These are phyloP conservation scores for Neurospora sp. DNA, from an alignment of 2,329 filamentous ascomycete genomes.

Conservation along the genomic window DNA sequence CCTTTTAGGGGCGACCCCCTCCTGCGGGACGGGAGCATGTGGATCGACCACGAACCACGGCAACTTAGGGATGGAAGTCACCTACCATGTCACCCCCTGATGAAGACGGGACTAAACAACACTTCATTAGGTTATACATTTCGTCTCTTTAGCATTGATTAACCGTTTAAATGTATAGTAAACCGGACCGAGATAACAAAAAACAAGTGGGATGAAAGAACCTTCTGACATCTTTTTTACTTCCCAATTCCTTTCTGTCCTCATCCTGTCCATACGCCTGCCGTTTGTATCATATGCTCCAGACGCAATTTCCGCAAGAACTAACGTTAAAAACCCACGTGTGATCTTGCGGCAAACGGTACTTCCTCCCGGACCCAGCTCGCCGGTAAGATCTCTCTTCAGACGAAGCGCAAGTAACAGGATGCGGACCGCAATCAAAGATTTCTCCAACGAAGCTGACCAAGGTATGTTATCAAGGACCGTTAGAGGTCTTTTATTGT, in stretches of 20 bases:
- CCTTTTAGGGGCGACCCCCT: neutral
- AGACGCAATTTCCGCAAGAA: neutral
- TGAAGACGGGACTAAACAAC: neutral
- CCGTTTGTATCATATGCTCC: neutral
- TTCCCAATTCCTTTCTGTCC: neutral
- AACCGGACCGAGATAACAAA: neutral
- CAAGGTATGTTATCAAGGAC: neutral
- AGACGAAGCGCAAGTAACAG: neutral
- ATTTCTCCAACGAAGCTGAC: neutral
- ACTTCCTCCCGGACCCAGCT: neutral
- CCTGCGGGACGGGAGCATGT: neutral
- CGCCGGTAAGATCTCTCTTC: neutral
- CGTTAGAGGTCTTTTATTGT: neutral
- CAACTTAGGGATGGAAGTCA: neutral
- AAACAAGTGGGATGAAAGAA: neutral
- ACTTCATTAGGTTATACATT: neutral
- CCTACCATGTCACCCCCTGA: neutral
- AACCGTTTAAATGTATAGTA: neutral
- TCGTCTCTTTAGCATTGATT: neutral
- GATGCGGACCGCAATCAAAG: neutral
- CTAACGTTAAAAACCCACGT: neutral
- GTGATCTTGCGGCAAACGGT: neutral
- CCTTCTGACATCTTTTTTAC: neutral
- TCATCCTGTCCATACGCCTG: neutral
- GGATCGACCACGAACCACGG: neutral